These are phyloP conservation scores for Xylaria multiplex DNA, from an alignment of 2,329 filamentous ascomycete species.

Conservation along the genomic window DNA sequence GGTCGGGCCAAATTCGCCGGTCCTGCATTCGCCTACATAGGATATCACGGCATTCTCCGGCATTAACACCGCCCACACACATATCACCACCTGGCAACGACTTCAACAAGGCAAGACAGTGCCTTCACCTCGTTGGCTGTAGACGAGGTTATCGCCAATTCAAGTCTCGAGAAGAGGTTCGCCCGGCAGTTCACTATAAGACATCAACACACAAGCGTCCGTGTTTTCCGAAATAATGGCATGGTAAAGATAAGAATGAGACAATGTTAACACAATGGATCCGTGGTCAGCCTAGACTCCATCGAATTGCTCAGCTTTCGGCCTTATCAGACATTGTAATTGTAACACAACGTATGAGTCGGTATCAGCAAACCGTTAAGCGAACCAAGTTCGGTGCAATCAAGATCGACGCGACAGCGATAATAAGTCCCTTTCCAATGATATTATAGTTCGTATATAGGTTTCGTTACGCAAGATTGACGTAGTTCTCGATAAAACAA, in stretches of 20 bases:
- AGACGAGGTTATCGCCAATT: conserved; percentile 10
- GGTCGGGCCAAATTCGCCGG: conserved; percentile 15
- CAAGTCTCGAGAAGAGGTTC: neutral
- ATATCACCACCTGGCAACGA: conserved; percentile 11
- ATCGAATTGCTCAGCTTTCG: neutral
- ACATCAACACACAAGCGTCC: neutral
- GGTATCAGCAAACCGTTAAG: conserved; percentile 14
- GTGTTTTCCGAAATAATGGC: neutral
- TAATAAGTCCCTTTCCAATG: conserved; percentile 1
- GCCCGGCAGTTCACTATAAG: conserved; percentile 4
- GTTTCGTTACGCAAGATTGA: conserved; percentile 19
- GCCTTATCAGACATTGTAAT: neutral
- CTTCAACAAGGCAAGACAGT: conserved; percentile 6
- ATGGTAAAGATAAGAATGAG: conserved; percentile 1
- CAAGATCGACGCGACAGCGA: conserved; percentile 11
- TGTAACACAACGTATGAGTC: conserved; percentile 4
- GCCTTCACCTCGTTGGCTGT: neutral
- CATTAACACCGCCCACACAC: conserved; percentile 3
- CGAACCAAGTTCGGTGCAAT: neutral
- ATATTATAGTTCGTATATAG: conserved; percentile 13
- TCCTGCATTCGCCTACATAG: conserved; percentile 3
- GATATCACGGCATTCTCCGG: conserved; percentile 6
- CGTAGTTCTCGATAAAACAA: neutral
- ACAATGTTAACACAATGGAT: neutral
- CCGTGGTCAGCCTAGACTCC: neutral